Percentiles rank a stretch among this genome's conserved stretches.
Evolutionary conservation across 768 basidiomycete genomes (phyloP).

Genomic region (Rhodotorula diobovata): DNA sequence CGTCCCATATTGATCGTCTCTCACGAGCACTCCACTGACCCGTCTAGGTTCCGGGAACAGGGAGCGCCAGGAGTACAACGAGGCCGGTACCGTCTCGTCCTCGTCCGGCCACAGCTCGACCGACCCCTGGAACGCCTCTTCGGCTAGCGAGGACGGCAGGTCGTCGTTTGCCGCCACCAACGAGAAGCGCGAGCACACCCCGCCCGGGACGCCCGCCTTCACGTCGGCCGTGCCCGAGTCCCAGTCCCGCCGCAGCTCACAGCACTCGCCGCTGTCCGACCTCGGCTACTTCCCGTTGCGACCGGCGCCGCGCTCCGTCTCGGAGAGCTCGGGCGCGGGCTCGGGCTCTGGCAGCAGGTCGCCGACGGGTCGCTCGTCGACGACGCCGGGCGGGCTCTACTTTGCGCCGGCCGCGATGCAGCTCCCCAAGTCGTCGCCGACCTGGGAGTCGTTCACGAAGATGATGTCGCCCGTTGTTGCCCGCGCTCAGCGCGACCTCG

Average conservation of each 20-base stretch:
- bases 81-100: background rate
- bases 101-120: background rate
- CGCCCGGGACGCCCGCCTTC: background rate
- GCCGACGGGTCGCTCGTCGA: constrained; percentile 16
- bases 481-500: constrained; percentile 20
- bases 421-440: constrained; percentile 7
- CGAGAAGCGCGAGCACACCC: background rate
- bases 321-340: background rate
- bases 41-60: background rate
- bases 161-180: background rate
- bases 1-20: background rate
- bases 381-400: constrained; percentile 30
- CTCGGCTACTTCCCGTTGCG: constrained; percentile 33
- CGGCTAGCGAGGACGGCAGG: background rate
- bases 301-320: constrained; percentile 6
- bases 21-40: background rate
- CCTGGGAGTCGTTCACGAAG: constrained; percentile 26
- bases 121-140: background rate
- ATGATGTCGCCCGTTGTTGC: constrained; percentile 24
- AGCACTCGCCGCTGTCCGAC: constrained; percentile 14
- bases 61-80: constrained; percentile 14
- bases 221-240: background rate
- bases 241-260: background rate
- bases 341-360: background rate
- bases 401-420: constrained; percentile 22